Percentiles rank a stretch among this genome's conserved stretches.
These are phyloP conservation scores for Botrytis byssoidea DNA, from an alignment of 2,329 filamentous ascomycete species.

Conservation along the genomic window DNA sequence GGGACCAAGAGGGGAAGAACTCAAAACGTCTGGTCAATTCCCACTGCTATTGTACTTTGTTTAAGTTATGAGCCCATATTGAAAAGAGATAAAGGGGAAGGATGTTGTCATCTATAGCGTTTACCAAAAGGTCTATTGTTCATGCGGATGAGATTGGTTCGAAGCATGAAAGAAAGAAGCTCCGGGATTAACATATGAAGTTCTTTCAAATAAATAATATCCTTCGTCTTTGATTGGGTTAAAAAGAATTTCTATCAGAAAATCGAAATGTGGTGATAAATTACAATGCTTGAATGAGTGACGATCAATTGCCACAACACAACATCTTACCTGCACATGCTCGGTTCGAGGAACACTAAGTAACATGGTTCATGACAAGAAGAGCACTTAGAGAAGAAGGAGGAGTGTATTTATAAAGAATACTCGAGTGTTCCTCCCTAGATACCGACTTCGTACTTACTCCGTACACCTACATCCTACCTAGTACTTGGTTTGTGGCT, in stretches of 20 bases:
- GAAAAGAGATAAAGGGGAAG: not conserved
- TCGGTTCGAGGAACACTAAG: not conserved
- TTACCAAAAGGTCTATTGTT: not conserved
- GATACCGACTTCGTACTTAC: not conserved
- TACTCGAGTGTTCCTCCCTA: not conserved
- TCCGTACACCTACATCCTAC: not conserved
- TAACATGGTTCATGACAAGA: not conserved
- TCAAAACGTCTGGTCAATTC: not conserved
- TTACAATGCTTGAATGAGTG: not conserved
- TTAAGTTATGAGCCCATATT: not conserved
- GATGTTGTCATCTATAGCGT: not conserved
- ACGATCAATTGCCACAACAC: slow-evolving; percentile 12
- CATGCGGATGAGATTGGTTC: not conserved
- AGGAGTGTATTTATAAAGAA: not conserved
- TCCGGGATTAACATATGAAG: not conserved
- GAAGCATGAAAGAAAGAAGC: not conserved
- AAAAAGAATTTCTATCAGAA: not conserved
- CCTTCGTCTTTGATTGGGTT: not conserved
- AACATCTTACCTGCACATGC: not conserved
- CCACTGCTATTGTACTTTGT: not conserved
- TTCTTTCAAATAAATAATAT: not conserved
- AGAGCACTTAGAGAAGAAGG: not conserved
- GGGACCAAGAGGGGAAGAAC: not conserved
- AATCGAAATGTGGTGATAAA: not conserved
- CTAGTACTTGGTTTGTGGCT: not conserved